phyloP scores from a whole-genome alignment of 345 rosid species.

The Passiflora organensis region DNA sequence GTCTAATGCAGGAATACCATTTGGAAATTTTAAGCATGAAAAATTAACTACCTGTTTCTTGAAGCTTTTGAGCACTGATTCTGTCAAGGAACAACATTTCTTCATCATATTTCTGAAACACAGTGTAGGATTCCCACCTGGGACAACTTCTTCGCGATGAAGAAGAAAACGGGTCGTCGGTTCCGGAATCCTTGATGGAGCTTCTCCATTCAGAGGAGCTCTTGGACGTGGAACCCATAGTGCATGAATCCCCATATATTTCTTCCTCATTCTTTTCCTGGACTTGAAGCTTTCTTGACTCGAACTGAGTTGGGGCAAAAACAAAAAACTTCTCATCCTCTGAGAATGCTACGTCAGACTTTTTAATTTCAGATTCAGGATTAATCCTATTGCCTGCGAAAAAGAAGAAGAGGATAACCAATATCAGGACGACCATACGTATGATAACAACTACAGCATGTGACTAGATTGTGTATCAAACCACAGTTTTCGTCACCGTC shows the following conservation, averaged over 20 bases:
- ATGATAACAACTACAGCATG: neutral
- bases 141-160: slow-evolving; percentile 92
- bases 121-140: slow-evolving; percentile 95
- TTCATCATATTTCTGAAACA: slow-evolving; percentile 93
- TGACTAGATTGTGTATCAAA: neutral
- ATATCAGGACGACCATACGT: slow-evolving; percentile 7
- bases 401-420: slow-evolving; percentile 10
- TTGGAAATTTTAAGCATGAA: too few species aligned
- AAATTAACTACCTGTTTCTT: slow-evolving; percentile 63
- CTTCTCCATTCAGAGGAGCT: slow-evolving; percentile 99
- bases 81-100: slow-evolving; percentile 87
- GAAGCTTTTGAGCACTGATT: slow-evolving; percentile 84
- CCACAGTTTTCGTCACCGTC: slow-evolving; percentile 33
- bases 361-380: slow-evolving; percentile 14
- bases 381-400: slow-evolving; percentile 8
- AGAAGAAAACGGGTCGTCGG: slow-evolving; percentile 91
- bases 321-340: slow-evolving; percentile 26
- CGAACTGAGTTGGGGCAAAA: slow-evolving; percentile 26
- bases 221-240: slow-evolving; percentile 88
- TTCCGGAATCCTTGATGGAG: slow-evolving; percentile 69
- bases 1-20: neutral
- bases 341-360: slow-evolving; percentile 13
- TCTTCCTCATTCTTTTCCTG: slow-evolving; percentile 44
- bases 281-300: slow-evolving; percentile 29
- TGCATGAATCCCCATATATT: slow-evolving; percentile 75